phyloP scores from a whole-genome alignment of 352 stramenopile species.

The Globisporangium alternatum region DNA sequence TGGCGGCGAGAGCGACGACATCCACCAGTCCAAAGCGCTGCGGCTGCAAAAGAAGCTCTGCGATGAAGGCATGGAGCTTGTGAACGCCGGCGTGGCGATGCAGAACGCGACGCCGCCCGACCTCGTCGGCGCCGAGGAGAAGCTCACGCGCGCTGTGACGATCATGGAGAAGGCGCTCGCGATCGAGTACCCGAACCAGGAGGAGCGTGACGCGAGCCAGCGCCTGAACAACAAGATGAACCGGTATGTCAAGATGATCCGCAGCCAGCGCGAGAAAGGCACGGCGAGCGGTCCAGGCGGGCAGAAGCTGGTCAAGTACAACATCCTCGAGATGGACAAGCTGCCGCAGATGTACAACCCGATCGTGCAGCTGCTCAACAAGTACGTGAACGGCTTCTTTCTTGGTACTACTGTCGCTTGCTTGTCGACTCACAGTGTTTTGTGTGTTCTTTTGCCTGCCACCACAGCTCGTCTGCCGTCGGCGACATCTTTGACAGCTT shows the following conservation, averaged over 20 bases:
- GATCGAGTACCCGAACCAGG: constrained; percentile 69
- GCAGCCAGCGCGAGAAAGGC: constrained; percentile 67
- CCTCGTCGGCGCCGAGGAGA: constrained; percentile 46
- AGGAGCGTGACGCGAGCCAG: constrained; percentile 69
- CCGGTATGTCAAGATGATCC: constrained; percentile 87
- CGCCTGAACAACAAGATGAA: constrained; percentile 85
- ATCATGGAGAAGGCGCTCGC: constrained; percentile 78
- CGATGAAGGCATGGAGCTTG: constrained; percentile 77
- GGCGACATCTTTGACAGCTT: constrained; percentile 91
- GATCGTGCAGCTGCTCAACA: constrained; percentile 48
- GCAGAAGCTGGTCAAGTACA: constrained; percentile 48
- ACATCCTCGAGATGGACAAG: constrained; percentile 71
- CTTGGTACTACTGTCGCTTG: constrained; percentile 11
- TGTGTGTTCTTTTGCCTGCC: constrained; percentile 1
- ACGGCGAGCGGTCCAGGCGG: constrained; percentile 26
- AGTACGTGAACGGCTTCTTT: constrained; percentile 26
- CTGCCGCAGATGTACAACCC: constrained; percentile 66
- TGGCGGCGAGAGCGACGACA: constrained; percentile 61
- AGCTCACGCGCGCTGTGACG: constrained; percentile 62
- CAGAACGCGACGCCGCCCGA: constrained; percentile 69
- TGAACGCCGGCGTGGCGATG: constrained; percentile 76
- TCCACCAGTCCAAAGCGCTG: constrained; percentile 54
- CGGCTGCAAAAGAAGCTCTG: constrained; percentile 75
- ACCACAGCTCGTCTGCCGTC: constrained; percentile 33
- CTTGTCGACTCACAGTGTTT: constrained; percentile 3